Evolutionary conservation across 2,329 filamentous ascomycete genomes (phyloP).

Genomic region (Myriosclerotinia duriaeana): DNA sequence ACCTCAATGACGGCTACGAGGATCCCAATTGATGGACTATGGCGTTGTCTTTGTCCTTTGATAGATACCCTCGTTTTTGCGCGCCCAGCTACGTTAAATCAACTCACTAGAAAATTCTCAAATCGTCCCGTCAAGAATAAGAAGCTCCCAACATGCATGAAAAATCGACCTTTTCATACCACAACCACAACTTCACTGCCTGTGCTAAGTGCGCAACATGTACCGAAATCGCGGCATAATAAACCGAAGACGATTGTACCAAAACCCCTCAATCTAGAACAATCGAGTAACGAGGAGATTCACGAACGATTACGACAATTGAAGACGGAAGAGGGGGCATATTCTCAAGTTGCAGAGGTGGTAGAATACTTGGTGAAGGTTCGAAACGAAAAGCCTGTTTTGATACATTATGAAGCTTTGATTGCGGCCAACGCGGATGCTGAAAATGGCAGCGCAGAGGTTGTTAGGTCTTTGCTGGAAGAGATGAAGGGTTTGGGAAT

Average conservation of each 20-base stretch:
- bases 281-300: slow-evolving; percentile 39
- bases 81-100: neutral
- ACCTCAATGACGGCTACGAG: slow-evolving; percentile 41
- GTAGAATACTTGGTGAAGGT: slow-evolving; percentile 59
- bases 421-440: slow-evolving; percentile 69
- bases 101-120: slow-evolving; percentile 14
- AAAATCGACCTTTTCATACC: slow-evolving; percentile 10
- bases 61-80: slow-evolving; percentile 44
- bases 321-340: slow-evolving; percentile 43
- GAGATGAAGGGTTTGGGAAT: slow-evolving; percentile 69
- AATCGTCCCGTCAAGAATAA: slow-evolving; percentile 9
- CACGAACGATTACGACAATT: slow-evolving; percentile 50
- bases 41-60: slow-evolving; percentile 62
- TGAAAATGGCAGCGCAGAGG: slow-evolving; percentile 62
- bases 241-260: neutral
- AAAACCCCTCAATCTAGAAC: neutral
- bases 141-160: slow-evolving; percentile 11
- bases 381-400: slow-evolving; percentile 55
- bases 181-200: neutral
- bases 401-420: slow-evolving; percentile 69
- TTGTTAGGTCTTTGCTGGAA: slow-evolving; percentile 61
- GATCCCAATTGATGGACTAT: slow-evolving; percentile 56
- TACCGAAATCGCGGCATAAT: neutral
- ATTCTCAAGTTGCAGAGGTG: slow-evolving; percentile 45
- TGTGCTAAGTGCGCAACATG: neutral